Base-by-base conservation (phyloP, 2,329 filamentous ascomycete genomes). In the Microsporum canis region DNA sequence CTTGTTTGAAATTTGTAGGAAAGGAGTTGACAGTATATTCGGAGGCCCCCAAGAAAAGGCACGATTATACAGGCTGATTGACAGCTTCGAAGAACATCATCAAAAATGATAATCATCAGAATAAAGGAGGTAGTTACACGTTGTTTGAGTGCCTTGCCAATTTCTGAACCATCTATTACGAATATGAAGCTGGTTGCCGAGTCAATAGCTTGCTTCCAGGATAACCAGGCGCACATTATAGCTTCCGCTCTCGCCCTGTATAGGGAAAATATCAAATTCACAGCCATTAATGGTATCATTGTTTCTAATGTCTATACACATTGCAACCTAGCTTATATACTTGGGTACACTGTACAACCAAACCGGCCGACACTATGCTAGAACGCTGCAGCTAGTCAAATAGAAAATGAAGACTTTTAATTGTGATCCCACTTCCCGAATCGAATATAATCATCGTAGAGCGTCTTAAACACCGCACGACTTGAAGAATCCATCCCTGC, bases 21-120 rank as follows among this genome's bases (percentile, higher is more conserved):
- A 82, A 63, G 81, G 81, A 0, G 80, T 88, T 3, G 79, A 84
- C 17, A 78, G 80, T 1, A 88, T 89, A 33, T 92, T 94, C 67
- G 83, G 80, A 0, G 81, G 80, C 0, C 77, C 84, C 2, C 73
- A 78, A 12, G 86, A 90, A 67, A 88, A 72, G 58, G 36, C 65
- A n/a, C 68, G 70, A 45, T 47, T 75, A 23, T 55, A 60, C 27
- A 49, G 43, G 4, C 63, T 70, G 34, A 57, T 73, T 12, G 49
- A 62, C 10, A 57, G 63, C 17, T 73, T 71, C 60, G 64, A 67
- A 59, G 56, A 34, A 27, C 4, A 58, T 7, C 27, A 7, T 39
- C 33, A 39, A 43, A 41, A 34, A 38, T n/a, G 17, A 23, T 23
- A 23, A 23, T 23, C 17, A 23, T 23, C 17, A 23, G 17, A 23